A percentile compares a stretch with the other conserved stretches of the same genome.
Evolutionary conservation across 345 rosid species (phyloP).

Genomic region (Streptanthus diversifolius): DNA sequence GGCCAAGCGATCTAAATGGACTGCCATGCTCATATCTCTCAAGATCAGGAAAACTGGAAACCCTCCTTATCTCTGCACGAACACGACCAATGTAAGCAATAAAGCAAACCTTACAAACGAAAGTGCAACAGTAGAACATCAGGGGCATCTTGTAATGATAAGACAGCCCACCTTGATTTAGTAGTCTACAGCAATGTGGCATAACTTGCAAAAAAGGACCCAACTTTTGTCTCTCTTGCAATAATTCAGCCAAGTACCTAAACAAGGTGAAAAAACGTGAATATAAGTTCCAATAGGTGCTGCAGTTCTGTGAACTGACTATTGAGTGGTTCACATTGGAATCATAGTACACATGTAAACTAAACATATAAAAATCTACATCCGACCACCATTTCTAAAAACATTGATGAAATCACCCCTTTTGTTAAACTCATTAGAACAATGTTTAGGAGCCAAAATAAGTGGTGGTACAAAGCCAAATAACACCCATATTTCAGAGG

Average conservation of each 20-base stretch:
- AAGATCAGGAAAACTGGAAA: slow-evolving; percentile 58
- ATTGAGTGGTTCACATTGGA: neutral
- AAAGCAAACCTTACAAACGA: neutral
- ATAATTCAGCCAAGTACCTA: slow-evolving; percentile 83
- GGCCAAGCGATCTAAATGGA: slow-evolving; percentile 75
- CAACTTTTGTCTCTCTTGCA: slow-evolving; percentile 82
- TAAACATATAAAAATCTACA: neutral
- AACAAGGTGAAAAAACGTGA: neutral
- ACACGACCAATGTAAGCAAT: slow-evolving; percentile 6
- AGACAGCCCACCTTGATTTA: slow-evolving; percentile 58
- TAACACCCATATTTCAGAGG: neutral
- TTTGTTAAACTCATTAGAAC: neutral
- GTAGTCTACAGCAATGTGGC: slow-evolving; percentile 67
- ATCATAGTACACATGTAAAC: neutral
- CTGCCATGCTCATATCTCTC: slow-evolving; percentile 85
- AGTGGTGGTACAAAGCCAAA: neutral
- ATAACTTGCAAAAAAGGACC: slow-evolving; percentile 72
- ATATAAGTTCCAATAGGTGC: neutral
- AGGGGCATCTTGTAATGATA: neutral
- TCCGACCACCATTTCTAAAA: neutral
- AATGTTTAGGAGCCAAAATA: neutral
- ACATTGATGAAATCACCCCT: neutral
- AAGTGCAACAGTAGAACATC: neutral
- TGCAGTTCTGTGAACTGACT: neutral
- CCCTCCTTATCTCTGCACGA: slow-evolving; percentile 70